phyloP scores from a whole-genome alignment of 768 basidiomycete species.

The Amanita pallidorosea region DNA sequence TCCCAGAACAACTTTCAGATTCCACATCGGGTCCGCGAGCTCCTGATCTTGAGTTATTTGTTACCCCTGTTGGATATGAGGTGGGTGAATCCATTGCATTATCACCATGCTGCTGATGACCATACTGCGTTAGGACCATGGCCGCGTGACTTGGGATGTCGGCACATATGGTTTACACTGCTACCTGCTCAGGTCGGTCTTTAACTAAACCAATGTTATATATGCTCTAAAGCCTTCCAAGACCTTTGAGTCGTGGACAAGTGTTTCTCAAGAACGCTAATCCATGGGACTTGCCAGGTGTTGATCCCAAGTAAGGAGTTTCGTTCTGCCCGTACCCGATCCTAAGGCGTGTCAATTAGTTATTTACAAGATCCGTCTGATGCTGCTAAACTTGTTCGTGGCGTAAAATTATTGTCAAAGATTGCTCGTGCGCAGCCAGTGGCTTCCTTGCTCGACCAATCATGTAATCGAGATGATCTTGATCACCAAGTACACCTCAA shows the following conservation, averaged over 20 bases:
- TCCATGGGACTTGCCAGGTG: conserved; percentile 31
- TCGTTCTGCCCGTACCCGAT: not conserved
- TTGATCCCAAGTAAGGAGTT: conserved; percentile 30
- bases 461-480: conserved; percentile 20
- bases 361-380: conserved; percentile 32
- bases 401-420: conserved; percentile 25
- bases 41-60: conserved; percentile 39
- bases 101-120: too few species aligned
- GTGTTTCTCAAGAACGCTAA: conserved; percentile 27
- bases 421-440: conserved; percentile 30
- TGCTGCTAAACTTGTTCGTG: conserved; percentile 30
- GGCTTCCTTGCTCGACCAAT: conserved; percentile 24
- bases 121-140: conserved; percentile 22
- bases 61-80: conserved; percentile 32
- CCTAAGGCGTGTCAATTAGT: conserved; percentile 12
- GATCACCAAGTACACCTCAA: conserved; percentile 28
- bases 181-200: conserved; percentile 27
- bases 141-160: conserved; percentile 18
- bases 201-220: not conserved
- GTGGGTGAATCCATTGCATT: conserved; percentile 11
- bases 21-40: conserved; percentile 32
- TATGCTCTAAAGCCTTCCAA: conserved; percentile 7
- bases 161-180: conserved; percentile 31
- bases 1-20: conserved; percentile 27
- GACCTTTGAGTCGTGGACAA: conserved; percentile 31